A percentile compares a stretch with the other conserved stretches of the same genome.
phyloP scores from a whole-genome alignment of 2,329 filamentous ascomycete species.

The Falciphora oryzae region DNA sequence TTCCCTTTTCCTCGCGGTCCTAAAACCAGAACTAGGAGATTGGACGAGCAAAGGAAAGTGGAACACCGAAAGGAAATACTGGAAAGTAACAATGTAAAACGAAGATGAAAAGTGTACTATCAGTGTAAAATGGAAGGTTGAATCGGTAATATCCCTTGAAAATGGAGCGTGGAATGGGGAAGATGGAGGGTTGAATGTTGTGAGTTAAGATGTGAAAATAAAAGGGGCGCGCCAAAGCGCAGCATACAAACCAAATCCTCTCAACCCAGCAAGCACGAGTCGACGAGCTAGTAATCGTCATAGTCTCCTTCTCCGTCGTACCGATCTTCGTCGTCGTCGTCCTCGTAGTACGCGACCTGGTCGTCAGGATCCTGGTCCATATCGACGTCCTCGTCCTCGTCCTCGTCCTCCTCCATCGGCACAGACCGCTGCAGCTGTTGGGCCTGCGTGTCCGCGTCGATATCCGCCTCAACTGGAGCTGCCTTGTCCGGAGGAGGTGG shows the following conservation, averaged over 20 bases:
- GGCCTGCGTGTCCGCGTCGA: not conserved
- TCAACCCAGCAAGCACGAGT: not conserved
- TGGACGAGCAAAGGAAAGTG: too few species aligned
- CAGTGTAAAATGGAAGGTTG: too few species aligned
- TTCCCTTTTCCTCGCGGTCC: too few species aligned
- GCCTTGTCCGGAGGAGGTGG: too few species aligned
- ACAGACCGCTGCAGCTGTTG: not conserved
- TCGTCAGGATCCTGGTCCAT: not conserved
- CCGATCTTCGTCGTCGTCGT: not conserved
- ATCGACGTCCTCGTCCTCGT: not conserved
- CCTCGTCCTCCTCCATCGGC: not conserved
- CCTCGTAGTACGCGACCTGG: not conserved
- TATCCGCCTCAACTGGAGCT: not conserved
- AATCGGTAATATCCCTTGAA: too few species aligned
- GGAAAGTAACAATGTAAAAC: too few species aligned
- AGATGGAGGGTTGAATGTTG: not conserved
- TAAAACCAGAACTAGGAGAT: too few species aligned
- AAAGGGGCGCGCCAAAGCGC: not conserved
- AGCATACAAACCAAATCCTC: too few species aligned
- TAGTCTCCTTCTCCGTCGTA: not conserved
- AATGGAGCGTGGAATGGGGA: too few species aligned
- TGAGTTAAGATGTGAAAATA: not conserved
- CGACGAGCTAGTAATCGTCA: too few species aligned
- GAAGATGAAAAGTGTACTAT: too few species aligned
- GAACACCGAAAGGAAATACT: too few species aligned